Conservation (phyloP, 805 yeast genomes). For the Kodamaea kaohsiungensis region DNA sequence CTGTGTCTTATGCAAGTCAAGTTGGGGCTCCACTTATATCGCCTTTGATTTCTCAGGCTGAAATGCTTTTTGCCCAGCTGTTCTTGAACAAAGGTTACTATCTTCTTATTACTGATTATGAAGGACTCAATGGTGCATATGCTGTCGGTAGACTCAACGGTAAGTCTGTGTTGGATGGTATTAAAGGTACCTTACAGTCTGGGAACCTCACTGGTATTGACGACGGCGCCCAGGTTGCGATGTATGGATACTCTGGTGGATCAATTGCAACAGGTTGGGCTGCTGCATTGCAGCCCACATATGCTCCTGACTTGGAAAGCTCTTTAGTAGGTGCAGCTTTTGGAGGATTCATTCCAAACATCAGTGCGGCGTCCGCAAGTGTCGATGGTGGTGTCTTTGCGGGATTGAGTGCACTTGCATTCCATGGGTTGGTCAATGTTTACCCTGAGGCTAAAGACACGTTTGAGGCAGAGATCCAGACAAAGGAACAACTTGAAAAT, state of each 20-base stretch:
- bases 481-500: background rate
- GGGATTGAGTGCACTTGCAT: slow-evolving; percentile 30
- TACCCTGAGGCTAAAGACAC: slow-evolving; percentile 24
- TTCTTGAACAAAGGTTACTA: slow-evolving; percentile 21
- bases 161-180: slow-evolving; percentile 19
- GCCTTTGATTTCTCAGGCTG: slow-evolving; percentile 12
- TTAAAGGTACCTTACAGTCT: slow-evolving; percentile 19
- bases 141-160: slow-evolving; percentile 21
- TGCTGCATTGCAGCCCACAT: slow-evolving; percentile 23
- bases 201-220: slow-evolving; percentile 21
- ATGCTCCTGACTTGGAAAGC: slow-evolving; percentile 23
- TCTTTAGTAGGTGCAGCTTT: slow-evolving; percentile 30
- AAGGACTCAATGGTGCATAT: slow-evolving; percentile 21
- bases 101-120: slow-evolving; percentile 22
- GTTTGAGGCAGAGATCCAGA: background rate
- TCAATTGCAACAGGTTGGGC: slow-evolving; percentile 27
- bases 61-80: slow-evolving; percentile 16
- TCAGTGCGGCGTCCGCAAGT: slow-evolving; percentile 25
- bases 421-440: slow-evolving; percentile 32
- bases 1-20: slow-evolving; percentile 26
- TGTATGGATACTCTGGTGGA: slow-evolving; percentile 31
- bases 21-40: slow-evolving; percentile 11
- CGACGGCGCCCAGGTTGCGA: slow-evolving; percentile 15
- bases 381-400: slow-evolving; percentile 28
- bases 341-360: slow-evolving; percentile 38